Percentiles rank a stretch among this genome's conserved stretches.
phyloP scores from a whole-genome alignment of 108 stramenopile genomes.

The Cyclotella cryptica region DNA sequence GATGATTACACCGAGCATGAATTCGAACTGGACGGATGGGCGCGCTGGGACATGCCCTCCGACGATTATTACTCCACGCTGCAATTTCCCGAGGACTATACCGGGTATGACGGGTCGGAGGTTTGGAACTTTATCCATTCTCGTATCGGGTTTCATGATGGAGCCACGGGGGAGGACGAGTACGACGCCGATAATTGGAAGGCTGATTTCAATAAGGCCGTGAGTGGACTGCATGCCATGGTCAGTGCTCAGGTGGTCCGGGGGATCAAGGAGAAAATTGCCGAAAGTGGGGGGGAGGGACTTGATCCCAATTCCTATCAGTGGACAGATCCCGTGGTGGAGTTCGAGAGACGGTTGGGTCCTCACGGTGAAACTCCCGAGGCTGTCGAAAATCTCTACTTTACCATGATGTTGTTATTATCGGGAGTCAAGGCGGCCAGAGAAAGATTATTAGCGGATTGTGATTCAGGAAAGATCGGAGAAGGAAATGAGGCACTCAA shows the following conservation, averaged over 20 bases:
- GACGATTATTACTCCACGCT: constrained; percentile 90
- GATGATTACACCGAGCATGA: constrained; percentile 65
- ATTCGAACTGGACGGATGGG: constrained; percentile 91
- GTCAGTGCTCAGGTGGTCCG: constrained; percentile 81
- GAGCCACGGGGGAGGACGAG: constrained; percentile 38
- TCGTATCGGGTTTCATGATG: constrained; percentile 72
- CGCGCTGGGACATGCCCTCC: constrained; percentile 90
- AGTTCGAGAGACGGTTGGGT: constrained; percentile 79
- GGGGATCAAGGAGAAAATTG: constrained; percentile 77
- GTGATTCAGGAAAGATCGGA: constrained; percentile 61
- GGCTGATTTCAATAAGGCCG: constrained; percentile 89
- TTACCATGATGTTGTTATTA: constrained; percentile 91
- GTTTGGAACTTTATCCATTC: constrained; percentile 88
- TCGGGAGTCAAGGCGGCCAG: constrained; percentile 82
- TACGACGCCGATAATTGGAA: constrained; percentile 89
- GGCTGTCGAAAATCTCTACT: constrained; percentile 94
- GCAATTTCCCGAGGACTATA: constrained; percentile 87
- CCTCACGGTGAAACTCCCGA: constrained; percentile 78
- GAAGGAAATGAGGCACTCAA: constrained; percentile 49
- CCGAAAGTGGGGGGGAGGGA: constrained; percentile 45
- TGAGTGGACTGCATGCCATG: constrained; percentile 85
- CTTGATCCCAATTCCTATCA: constrained; percentile 56
- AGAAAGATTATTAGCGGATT: constrained; percentile 74
- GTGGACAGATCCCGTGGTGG: constrained; percentile 78
- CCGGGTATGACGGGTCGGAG: constrained; percentile 85